Evolutionary conservation across 768 basidiomycete genomes (phyloP), one percentile per base, ranked within the genome.

Genomic region (Pisolithus orientalis): DNA sequence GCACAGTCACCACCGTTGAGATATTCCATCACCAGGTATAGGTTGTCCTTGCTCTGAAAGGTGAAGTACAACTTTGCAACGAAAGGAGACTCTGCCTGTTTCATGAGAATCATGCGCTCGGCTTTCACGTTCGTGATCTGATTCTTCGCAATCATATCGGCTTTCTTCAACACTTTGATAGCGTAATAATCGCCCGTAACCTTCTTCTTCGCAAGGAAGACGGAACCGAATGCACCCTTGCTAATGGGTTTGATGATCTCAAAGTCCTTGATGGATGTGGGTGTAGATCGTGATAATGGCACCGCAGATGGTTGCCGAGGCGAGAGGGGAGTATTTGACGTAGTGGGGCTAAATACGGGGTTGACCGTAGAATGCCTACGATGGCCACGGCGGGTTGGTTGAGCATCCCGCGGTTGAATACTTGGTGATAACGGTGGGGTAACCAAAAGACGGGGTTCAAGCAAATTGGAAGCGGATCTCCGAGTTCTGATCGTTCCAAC

Each of bases 81-180:
- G 63, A 98, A 95, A 14, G 96, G 95, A 8, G 94, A 96, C 69
- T 96, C 94, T 1, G 95, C 90, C 69, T 98, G 95, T 67, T 94
- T 94, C 96, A 99, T 99, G 59, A 99, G 79, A 62, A 99, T 99
- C 85, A 96, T 98, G 52, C 96, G 82, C 74, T 99, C 96, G 2
- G 96, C 96, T 72, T 98, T 98, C 69, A 99, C 96, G 66, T 98
- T 99, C 46, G 96, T 98, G 67, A 99, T 95, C 70, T 99, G 96
- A 74, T 99, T 99, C 80, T 99, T 99, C 39, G 96, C 91, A 67
- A 99, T 98, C 96, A 99, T 99, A 71, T 99, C 96, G n/a, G 94
- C 92, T 75, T 99, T 99, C 75, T 95, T 97, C 65, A 99, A 72
- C n/a, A 98, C 94, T 71, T 99, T 99, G 82, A 99, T 95, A 27